phyloP scores from a whole-genome alignment of 257 asterid genomes.

The Solanum rostratum region DNA sequence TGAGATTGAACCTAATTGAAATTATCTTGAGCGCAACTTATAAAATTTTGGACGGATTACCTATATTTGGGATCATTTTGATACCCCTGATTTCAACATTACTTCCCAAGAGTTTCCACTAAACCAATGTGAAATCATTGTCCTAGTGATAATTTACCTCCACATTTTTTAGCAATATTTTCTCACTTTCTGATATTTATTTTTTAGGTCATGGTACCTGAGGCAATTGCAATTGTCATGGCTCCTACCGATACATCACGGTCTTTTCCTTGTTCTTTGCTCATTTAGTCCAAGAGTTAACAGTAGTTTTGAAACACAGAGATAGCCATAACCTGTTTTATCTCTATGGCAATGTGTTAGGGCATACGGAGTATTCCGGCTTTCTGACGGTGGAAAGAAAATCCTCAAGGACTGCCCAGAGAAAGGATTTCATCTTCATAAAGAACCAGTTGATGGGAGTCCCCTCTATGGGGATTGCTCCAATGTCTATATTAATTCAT shows the following conservation, averaged over 20 bases:
- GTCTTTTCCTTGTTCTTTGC: slow-evolving; percentile 2
- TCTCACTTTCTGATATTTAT: neutral
- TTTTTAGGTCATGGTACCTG: slow-evolving; percentile 40
- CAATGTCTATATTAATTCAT: slow-evolving; percentile 26
- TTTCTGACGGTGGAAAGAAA: slow-evolving; percentile 32
- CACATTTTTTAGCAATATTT: neutral
- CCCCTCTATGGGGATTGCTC: slow-evolving; percentile 27
- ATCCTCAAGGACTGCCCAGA: slow-evolving; percentile 31
- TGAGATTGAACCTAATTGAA: too few species aligned
- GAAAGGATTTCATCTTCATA: slow-evolving; percentile 34
- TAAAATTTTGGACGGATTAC: too few species aligned
- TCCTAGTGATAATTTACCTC: neutral
- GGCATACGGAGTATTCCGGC: slow-evolving; percentile 30
- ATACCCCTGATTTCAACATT: neutral
- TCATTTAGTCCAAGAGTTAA: neutral
- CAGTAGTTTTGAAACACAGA: neutral
- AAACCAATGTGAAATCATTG: neutral
- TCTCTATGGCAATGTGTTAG: slow-evolving; percentile 6
- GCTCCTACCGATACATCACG: slow-evolving; percentile 40
- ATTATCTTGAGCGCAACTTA: too few species aligned
- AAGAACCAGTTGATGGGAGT: slow-evolving; percentile 23
- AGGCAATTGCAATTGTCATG: slow-evolving; percentile 45
- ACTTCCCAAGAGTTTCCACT: neutral
- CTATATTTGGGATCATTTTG: too few species aligned
- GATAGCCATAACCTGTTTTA: neutral